phyloP scores from a whole-genome alignment of 768 basidiomycete species.

The Boletus rufocinnamomeus region DNA sequence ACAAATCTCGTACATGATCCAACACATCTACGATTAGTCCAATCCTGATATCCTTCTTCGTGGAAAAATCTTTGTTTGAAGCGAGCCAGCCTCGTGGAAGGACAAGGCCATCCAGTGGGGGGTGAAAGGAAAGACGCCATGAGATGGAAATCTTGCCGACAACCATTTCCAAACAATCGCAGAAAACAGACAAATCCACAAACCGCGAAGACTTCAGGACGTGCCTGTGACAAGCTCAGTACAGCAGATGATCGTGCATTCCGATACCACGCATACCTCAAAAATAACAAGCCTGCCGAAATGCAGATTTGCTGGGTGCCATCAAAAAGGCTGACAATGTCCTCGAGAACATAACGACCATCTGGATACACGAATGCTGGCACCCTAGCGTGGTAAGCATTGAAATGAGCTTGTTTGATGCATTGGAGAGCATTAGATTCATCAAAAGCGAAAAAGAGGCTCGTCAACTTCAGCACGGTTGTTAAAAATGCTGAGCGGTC shows the following conservation, averaged over 20 bases:
- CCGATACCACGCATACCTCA: conserved; percentile 34
- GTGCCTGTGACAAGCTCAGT: conserved; percentile 37
- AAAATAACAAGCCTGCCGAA: conserved; percentile 39
- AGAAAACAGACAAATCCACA: conserved; percentile 50
- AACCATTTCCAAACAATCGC: conserved; percentile 52
- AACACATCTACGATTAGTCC: conserved; percentile 13
- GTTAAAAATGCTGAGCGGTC: conserved; percentile 40
- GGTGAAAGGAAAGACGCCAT: conserved; percentile 22
- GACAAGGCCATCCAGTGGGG: conserved; percentile 44
- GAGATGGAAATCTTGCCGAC: conserved; percentile 44
- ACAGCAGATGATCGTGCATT: neutral
- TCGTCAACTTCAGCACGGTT: conserved; percentile 37
- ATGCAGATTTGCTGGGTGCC: conserved; percentile 27
- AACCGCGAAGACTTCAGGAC: conserved; percentile 38
- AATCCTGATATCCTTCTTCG: conserved; percentile 11
- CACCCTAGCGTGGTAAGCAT: conserved; percentile 1
- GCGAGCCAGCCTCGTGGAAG: conserved; percentile 57
- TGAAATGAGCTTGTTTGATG: conserved; percentile 36
- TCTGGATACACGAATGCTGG: conserved; percentile 14
- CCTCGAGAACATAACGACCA: conserved; percentile 33
- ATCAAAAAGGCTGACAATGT: conserved; percentile 34
- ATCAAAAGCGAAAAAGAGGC: conserved; percentile 44
- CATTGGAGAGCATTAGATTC: conserved; percentile 33
- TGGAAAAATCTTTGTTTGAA: conserved; percentile 17
- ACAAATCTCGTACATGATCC: conserved; percentile 21